Evolutionary conservation across 495 filamentous ascomycete species (phyloP), one percentile per base, ranked within the genome.

Genomic region (Penicillium cataractarum): DNA sequence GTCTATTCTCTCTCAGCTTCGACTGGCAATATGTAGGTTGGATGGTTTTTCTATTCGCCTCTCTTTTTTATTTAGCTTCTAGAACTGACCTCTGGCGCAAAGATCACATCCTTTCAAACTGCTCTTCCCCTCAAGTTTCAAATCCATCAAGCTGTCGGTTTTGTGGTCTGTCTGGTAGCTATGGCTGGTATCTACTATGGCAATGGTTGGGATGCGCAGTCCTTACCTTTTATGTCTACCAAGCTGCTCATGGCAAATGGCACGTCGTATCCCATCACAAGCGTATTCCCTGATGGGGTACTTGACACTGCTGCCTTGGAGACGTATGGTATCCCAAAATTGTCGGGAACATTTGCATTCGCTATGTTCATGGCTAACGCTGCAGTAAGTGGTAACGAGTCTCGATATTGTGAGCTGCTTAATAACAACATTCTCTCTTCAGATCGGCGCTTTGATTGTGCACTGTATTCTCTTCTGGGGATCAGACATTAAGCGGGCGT

Each of bases 21-120:
- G 84, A 87, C 67, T 87, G 84, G 84, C 82, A 87, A 71, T 86
- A 86, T 62, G 78, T 85, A 67, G 64, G 73, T 37, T 12, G 4
- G 12, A 10, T 10, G 9, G 10, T 12, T 37, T 12, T 12, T 31
- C 29, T 31, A 7, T 31, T n/a, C n/a, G n/a, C 29, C 7, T 31
- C 29, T 31, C 7, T 31, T 31, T 31, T 31, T 31, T 31, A 31
- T 31, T 31, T 3, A 7, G 29, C 7, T 7, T 3, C 7, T 31
- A 7, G 33, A 52, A 15, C 67, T 72, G 24, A 72, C 42, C 7
- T 4, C 6, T 2, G 13, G 8, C 19, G 15, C 15, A 8, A 42
- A 77, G 73, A 72, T 71, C 63, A 76, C 71, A 4, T 77, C 67
- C 6, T 70, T 72, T 17, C 73, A 74, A 66, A 74, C 73, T 8